Conservation (phyloP, 306 rosid species). For the Cicer cuneatum region DNA sequence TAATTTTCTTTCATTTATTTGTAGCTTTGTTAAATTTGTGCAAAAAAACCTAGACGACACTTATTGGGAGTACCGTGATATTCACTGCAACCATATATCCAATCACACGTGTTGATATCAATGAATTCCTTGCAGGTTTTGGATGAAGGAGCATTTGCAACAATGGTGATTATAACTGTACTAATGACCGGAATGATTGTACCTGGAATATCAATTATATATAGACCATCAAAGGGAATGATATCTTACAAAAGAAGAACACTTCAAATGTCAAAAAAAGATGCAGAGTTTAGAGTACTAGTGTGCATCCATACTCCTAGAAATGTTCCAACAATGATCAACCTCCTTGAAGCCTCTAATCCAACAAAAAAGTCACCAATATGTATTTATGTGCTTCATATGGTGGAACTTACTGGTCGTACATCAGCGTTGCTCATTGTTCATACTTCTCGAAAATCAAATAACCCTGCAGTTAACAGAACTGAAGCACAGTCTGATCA, state of each 20-base stretch:
- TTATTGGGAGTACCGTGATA: no score
- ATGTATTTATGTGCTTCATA: constrained; percentile 73
- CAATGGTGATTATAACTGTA: constrained; percentile 72
- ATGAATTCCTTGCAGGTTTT: constrained; percentile 59
- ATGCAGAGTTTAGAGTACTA: constrained; percentile 67
- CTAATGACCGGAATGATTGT: constrained; percentile 76
- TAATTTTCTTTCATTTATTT: no score
- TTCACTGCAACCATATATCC: no score
- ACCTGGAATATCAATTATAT: constrained; percentile 61
- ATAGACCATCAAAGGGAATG: constrained; percentile 65
- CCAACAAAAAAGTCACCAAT: constrained; percentile 81
- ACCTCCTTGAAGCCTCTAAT: constrained; percentile 77
- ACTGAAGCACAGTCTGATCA: constrained; percentile 84
- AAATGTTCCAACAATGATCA: constrained; percentile 82
- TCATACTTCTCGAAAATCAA: constrained; percentile 60
- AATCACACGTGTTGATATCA: not conserved
- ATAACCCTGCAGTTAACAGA: constrained; percentile 57
- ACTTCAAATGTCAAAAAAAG: constrained; percentile 62
- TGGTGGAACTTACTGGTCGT: constrained; percentile 84
- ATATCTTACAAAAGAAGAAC: constrained; percentile 75
- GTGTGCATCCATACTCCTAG: constrained; percentile 79
- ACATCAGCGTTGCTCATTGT: constrained; percentile 84
- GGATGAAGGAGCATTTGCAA: constrained; percentile 68
- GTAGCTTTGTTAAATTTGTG: no score
- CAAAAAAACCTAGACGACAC: no score